Evolutionary conservation across 306 rosid genomes (phyloP).

Genomic region (Ormosia semicastrata): DNA sequence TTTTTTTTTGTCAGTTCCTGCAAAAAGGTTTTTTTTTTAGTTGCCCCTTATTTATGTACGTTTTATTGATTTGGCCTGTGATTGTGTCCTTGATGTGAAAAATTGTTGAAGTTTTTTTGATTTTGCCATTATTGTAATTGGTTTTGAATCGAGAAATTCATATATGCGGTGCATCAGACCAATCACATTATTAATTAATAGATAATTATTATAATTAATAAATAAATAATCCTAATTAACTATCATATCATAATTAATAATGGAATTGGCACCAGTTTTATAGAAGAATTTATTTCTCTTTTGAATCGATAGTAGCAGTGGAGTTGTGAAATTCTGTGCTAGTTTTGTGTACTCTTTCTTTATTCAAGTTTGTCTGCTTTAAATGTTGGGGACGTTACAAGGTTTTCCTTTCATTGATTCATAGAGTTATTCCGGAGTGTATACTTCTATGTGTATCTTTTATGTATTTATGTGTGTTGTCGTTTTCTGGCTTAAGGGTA

Average conservation of each 20-base stretch:
- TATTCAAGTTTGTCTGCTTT: neutral
- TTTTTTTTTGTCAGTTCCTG: neutral
- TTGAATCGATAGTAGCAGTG: neutral
- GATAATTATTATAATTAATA: no score
- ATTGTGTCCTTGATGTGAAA: constrained; percentile 12
- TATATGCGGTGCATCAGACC: no score
- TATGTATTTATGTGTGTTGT: neutral
- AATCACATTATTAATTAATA: no score
- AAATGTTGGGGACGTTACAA: neutral
- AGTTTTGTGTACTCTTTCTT: neutral
- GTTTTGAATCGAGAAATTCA: neutral
- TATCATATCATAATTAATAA: no score
- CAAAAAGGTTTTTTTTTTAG: neutral
- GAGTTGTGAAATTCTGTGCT: neutral
- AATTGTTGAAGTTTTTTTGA: neutral
- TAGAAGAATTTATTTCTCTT: neutral
- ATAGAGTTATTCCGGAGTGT: neutral
- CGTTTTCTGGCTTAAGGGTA: neutral
- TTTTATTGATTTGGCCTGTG: constrained; percentile 17
- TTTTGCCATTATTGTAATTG: neutral
- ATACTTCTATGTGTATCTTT: neutral
- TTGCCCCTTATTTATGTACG: neutral
- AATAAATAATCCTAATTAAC: no score
- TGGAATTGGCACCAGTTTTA: no score
- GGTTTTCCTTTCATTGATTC: neutral